Percentiles rank a stretch among this genome's conserved stretches.
Evolutionary conservation across 2,329 filamentous ascomycete genomes (phyloP).

Genomic region (Penicillium sp.): DNA sequence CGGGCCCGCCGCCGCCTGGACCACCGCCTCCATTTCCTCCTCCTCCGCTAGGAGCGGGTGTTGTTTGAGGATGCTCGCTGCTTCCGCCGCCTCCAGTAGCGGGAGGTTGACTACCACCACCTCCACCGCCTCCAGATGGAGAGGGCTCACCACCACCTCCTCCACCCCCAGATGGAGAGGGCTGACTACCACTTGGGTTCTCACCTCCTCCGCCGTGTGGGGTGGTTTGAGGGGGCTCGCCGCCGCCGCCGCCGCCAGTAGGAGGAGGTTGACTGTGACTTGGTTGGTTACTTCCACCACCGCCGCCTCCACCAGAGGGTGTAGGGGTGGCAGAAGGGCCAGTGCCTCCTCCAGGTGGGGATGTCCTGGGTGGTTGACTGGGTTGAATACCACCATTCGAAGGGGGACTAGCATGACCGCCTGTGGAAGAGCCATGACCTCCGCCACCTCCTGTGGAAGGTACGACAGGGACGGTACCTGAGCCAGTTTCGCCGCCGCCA

Average conservation of each 20-base stretch:
- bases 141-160: no score
- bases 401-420: background rate
- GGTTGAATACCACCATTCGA: background rate
- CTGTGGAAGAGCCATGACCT: background rate
- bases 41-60: background rate
- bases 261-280: no score
- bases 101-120: background rate
- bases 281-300: background rate
- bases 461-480: background rate
- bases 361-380: background rate
- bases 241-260: no score
- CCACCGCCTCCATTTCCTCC: background rate
- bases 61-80: background rate
- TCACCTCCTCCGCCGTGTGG: background rate
- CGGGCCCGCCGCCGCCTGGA: background rate
- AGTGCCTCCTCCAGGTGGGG: background rate
- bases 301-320: background rate
- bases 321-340: background rate
- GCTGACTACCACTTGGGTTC: background rate
- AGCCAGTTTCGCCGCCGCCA: background rate
- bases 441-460: background rate
- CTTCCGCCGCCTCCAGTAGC: background rate
- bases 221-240: no score
- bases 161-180: no score
- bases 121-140: no score